These are phyloP conservation scores for Phialemonium atrogriseum DNA, from an alignment of 2,329 filamentous ascomycete species.

Conservation along the genomic window DNA sequence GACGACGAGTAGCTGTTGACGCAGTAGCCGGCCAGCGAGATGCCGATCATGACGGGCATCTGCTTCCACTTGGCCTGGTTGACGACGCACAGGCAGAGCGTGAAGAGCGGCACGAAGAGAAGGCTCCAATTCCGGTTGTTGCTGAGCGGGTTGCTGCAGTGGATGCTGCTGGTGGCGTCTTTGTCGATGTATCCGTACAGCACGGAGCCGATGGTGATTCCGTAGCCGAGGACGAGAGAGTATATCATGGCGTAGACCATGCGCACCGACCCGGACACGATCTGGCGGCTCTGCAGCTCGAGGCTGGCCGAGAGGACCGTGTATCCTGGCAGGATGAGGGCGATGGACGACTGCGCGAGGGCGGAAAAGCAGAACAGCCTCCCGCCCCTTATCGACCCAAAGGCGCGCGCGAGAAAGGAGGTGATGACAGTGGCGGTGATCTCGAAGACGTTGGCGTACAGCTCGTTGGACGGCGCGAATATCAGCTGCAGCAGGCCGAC, in stretches of 20 bases:
- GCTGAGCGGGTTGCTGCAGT: conserved; percentile 33
- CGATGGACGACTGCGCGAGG: conserved; percentile 65
- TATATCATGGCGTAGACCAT: conserved; percentile 71
- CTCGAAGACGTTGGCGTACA: conserved; percentile 46
- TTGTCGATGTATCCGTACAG: conserved; percentile 54
- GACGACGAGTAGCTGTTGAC: conserved; percentile 66
- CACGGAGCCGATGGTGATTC: conserved; percentile 58
- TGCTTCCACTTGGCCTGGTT: conserved; percentile 78
- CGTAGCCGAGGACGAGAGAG: conserved; percentile 63
- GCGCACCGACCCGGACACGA: conserved; percentile 63
- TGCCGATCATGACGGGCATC: conserved; percentile 65
- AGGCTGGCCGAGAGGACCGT: conserved; percentile 52
- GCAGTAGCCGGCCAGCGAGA: conserved; percentile 65
- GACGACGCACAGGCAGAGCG: conserved; percentile 46
- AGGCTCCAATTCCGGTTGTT: conserved; percentile 38
- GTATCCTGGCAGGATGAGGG: conserved; percentile 65
- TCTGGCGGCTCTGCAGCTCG: conserved; percentile 60
- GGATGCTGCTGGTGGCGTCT: conserved; percentile 38
- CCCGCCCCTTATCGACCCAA: conserved; percentile 55
- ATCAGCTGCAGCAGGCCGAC: conserved; percentile 69
- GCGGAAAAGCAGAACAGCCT: conserved; percentile 63
- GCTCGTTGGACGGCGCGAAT: conserved; percentile 59
- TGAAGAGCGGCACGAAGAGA: conserved; percentile 60
- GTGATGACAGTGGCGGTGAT: conserved; percentile 49
- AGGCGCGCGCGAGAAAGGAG: conserved; percentile 60